Evolutionary conservation across 345 rosid species (phyloP).

Genomic region (Pelargonium nanum): DNA sequence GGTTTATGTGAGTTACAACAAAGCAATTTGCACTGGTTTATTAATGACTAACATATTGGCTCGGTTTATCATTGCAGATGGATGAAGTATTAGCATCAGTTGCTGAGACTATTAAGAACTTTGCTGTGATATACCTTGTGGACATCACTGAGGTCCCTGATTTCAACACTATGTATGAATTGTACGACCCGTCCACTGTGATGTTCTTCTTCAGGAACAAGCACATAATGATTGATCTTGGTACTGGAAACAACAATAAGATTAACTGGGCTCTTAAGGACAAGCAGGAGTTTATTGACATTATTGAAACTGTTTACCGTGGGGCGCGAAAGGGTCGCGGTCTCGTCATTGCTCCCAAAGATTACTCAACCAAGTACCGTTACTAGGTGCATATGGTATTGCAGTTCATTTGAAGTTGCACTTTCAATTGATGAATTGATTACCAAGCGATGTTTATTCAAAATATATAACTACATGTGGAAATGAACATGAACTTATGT

Average conservation of each 20-base stretch:
- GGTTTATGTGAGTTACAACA: too few relatives aligned
- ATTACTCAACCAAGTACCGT: constrained; percentile 92
- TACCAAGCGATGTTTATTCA: too few relatives aligned
- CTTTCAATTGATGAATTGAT: background rate
- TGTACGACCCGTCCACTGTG: constrained; percentile 81
- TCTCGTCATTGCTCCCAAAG: constrained; percentile 89
- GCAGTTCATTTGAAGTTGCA: background rate
- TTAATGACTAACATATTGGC: too few relatives aligned
- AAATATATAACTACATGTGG: too few relatives aligned
- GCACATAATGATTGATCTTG: constrained; percentile 96
- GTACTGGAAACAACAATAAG: constrained; percentile 96
- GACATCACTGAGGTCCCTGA: constrained; percentile 89
- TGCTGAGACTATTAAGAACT: constrained; percentile 92
- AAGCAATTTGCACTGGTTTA: too few relatives aligned
- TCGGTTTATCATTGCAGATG: constrained; percentile 38
- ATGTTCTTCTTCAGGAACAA: constrained; percentile 99
- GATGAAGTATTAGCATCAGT: constrained; percentile 82
- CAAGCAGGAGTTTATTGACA: constrained; percentile 91
- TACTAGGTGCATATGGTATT: constrained; percentile 31
- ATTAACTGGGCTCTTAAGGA: constrained; percentile 98
- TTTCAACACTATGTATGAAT: constrained; percentile 90
- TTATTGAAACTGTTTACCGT: constrained; percentile 76
- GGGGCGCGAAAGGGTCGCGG: constrained; percentile 97
- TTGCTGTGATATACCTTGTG: constrained; percentile 89
- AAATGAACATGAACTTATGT: too few relatives aligned